Evolutionary conservation across 371 early-diverging fungal species (phyloP).

Genomic region (Rhizopus microsporus): DNA sequence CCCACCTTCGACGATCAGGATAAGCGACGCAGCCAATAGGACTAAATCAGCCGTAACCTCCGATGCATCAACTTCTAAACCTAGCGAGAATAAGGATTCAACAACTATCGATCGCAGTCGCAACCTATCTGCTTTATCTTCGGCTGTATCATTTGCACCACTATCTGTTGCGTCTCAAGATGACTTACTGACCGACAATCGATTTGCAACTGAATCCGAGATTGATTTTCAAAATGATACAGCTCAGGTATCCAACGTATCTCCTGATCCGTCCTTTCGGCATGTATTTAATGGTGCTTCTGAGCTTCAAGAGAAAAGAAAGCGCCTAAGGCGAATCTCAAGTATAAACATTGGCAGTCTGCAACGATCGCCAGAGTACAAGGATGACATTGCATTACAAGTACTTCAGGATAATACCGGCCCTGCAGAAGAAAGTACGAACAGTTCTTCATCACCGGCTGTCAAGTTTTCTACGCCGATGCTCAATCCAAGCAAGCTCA

Average conservation of each 20-base stretch:
- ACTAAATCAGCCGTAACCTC: background rate
- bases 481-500: background rate
- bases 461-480: background rate
- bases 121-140: background rate
- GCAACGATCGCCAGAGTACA: background rate
- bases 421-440: background rate
- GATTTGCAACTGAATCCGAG: background rate
- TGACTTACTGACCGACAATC: background rate
- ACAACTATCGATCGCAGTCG: background rate
- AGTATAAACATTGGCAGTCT: conserved; percentile 11
- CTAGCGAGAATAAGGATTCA: background rate
- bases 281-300: background rate
- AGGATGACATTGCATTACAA: background rate
- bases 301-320: background rate
- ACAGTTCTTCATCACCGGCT: background rate
- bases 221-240: background rate
- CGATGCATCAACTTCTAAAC: background rate
- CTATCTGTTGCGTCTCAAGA: background rate
- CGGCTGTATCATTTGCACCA: background rate
- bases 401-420: no score
- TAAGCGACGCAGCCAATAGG: background rate
- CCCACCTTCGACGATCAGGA: background rate
- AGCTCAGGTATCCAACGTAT: background rate
- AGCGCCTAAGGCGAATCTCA: background rate
- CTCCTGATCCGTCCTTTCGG: background rate